Base-by-base conservation (phyloP, 495 filamentous ascomycete species). In the Annulohypoxylon maeteangense region DNA sequence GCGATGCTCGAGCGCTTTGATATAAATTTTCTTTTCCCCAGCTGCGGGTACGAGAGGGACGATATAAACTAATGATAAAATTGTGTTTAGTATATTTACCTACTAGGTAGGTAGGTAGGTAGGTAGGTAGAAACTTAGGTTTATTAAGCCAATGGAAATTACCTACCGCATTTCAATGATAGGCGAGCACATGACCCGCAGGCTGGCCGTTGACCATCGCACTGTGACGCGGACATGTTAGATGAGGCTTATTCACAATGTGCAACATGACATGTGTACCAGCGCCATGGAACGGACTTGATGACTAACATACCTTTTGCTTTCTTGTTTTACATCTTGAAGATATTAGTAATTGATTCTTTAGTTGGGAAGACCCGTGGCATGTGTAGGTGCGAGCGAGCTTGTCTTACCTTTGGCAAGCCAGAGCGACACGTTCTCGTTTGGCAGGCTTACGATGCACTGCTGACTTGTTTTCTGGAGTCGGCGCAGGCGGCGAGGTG, bases 1-100 rank as follows among this genome's bases (percentile, higher is more conserved):
- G 27, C 77, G 77, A 18, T 78, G 68, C 55, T 79, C 77, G 1
- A 79, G 67, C 20, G 77, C 77, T 34, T 75, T 79, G 67, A 79
- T 78, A 55, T 79, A 79, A 6, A 78, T 53, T 27, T 78, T 78
- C 58, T 74, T 74, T 48, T 79, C 75, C 1, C 75, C 71, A 1
- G 77, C 70, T 11, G 74, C 71, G 7, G 71, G 75, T 23, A 76
- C 66, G 11, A 74, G 69, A 1, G 75, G 75, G 10, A 76, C 70
- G 29, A 78, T 65, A 29, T 79, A 79, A 11, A 74, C 74, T 75
- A 20, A 29, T 40, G 20, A 23, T 11, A 1, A 5, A 38, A 29
- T 6, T 23, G 23, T 18, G 8, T 42, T 69, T 57, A 65, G 66
- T 16, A 38, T 10, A 45, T 5, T 1, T 51, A 29, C n/a, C n/a